Percentiles rank a stretch among this genome's conserved stretches.
These are phyloP conservation scores for Acacia melanoxylon DNA, from an alignment of 306 rosid species.

Conservation along the genomic window DNA sequence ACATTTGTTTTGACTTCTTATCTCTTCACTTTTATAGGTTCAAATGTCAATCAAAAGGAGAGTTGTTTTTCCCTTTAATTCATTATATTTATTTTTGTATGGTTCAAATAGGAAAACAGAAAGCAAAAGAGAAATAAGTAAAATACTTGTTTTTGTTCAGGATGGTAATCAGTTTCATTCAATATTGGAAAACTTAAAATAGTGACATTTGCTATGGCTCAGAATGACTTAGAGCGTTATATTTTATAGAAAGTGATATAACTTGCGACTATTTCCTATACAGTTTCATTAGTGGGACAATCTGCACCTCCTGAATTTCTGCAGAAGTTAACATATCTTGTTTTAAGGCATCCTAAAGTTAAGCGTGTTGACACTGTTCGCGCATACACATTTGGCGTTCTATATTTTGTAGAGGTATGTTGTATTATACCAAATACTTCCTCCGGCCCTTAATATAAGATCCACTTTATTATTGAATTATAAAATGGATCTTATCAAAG, in stretches of 20 bases:
- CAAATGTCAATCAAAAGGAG: neutral
- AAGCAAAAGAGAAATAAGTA: constrained; percentile 6
- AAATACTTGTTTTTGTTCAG: neutral
- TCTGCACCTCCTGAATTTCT: constrained; percentile 92
- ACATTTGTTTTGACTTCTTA: constrained; percentile 5
- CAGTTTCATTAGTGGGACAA: constrained; percentile 89
- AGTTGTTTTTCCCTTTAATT: neutral
- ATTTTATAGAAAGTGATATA: neutral
- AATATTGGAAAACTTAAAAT: constrained; percentile 7
- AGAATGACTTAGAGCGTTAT: neutral
- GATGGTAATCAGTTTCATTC: constrained; percentile 11
- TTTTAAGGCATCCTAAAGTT: constrained; percentile 64
- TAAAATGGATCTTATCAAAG: no score
- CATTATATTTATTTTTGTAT: neutral
- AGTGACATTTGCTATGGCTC: neutral
- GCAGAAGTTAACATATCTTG: constrained; percentile 85
- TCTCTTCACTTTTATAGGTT: neutral
- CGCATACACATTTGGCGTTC: constrained; percentile 94
- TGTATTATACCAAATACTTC: neutral
- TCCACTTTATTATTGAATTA: no score
- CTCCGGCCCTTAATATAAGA: no score
- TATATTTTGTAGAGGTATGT: constrained; percentile 94
- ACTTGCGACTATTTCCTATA: constrained; percentile 10
- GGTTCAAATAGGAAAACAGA: neutral
- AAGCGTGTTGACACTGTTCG: constrained; percentile 93